A percentile compares a stretch with the other conserved stretches of the same genome.
Conservation (phyloP, 228 moss, liverwort and hornwort genomes). For the Sphagnum fallax region DNA sequence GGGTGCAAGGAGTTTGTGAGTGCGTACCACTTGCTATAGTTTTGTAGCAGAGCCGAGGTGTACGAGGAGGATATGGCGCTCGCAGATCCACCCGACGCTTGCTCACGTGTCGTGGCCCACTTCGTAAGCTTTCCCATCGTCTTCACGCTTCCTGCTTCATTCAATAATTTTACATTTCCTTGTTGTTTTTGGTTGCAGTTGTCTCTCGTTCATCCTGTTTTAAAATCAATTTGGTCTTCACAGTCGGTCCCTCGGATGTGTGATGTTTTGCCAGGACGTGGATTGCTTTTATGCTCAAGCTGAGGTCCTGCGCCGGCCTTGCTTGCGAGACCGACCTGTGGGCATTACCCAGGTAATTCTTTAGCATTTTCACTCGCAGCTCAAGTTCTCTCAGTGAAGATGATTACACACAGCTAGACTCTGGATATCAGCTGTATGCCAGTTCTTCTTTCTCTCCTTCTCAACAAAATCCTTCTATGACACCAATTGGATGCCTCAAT, state of each 20-base stretch:
- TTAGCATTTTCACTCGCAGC: neutral
- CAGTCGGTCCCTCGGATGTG: neutral
- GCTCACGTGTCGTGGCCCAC: conserved; percentile 13
- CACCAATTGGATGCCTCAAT: neutral
- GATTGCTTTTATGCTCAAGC: conserved; percentile 74
- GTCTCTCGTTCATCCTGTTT: neutral
- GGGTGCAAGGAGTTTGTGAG: too few relatives aligned
- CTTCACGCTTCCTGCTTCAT: neutral
- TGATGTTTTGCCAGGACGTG: conserved; percentile 35
- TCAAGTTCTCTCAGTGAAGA: neutral
- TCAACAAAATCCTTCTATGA: neutral
- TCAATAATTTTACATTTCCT: neutral
- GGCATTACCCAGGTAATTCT: conserved; percentile 56
- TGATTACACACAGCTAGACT: neutral
- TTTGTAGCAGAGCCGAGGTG: too few relatives aligned
- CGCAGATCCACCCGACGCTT: conserved; percentile 1
- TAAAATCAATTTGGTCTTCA: neutral
- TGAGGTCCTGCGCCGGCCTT: conserved; percentile 47
- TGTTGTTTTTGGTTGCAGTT: neutral
- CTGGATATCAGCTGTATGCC: neutral
- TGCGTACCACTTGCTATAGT: too few relatives aligned
- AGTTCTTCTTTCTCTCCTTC: neutral
- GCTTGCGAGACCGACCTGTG: conserved; percentile 41
- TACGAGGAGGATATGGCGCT: too few relatives aligned
- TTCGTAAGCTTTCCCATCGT: conserved; percentile 3